Evolutionary conservation across 192 early-diverging fungal genomes (phyloP).

Genomic region (Irineochytrium annulatum): DNA sequence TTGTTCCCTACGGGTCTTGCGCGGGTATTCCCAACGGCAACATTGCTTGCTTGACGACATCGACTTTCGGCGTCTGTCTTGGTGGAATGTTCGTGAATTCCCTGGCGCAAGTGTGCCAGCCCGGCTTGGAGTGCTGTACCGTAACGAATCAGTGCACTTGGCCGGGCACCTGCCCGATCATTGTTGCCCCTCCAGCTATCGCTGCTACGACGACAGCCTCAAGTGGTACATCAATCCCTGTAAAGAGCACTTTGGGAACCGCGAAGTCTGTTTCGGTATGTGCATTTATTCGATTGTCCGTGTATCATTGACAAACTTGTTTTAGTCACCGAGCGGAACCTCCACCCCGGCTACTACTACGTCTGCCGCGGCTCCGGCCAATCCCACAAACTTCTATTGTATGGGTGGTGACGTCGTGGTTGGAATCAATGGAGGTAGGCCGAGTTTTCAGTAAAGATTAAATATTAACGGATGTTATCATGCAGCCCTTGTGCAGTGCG

Average conservation of each 20-base stretch:
- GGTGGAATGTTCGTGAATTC: neutral
- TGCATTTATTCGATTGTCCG: neutral
- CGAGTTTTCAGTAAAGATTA: no score
- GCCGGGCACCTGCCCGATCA: slow-evolving; percentile 2
- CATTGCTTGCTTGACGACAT: slow-evolving; percentile 8
- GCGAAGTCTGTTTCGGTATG: neutral
- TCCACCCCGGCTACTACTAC: no score
- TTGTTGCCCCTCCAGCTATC: neutral
- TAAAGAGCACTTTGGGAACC: neutral
- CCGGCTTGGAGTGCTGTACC: neutral
- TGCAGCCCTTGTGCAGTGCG: no score
- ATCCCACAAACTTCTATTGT: no score
- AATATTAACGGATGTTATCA: no score
- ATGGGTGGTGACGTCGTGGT: no score
- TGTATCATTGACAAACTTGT: neutral
- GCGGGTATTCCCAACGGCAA: slow-evolving; percentile 2
- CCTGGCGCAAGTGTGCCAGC: neutral
- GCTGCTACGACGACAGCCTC: slow-evolving; percentile 1
- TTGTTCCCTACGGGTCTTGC: slow-evolving; percentile 5
- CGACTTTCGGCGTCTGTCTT: neutral
- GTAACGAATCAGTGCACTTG: neutral
- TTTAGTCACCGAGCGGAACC: neutral
- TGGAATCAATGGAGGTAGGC: no score
- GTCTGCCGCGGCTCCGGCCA: neutral
- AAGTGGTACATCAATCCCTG: neutral